Conservation (phyloP, 176 grass and related monocot species). For the Miscanthus lutarioriparius region DNA sequence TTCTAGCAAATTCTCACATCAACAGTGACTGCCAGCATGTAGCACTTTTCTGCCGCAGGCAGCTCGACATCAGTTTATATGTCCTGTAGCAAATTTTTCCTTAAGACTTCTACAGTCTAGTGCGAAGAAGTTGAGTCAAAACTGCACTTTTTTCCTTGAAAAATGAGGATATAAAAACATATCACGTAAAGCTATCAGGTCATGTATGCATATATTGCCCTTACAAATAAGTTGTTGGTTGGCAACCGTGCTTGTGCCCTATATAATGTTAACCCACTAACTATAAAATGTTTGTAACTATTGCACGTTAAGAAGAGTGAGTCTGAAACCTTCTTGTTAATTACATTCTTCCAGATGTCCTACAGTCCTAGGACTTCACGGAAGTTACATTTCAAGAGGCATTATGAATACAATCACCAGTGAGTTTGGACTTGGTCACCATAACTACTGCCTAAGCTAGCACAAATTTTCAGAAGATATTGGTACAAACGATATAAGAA, state of each 20-base stretch:
- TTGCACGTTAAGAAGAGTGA: not conserved
- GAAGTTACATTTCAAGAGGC: conserved; percentile 12
- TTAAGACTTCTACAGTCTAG: not conserved
- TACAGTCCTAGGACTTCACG: not conserved
- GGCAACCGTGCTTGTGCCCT: not conserved
- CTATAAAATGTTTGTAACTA: not conserved
- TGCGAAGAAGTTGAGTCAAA: not conserved
- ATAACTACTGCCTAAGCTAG: not conserved
- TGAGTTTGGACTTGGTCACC: not conserved
- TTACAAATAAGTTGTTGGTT: not conserved
- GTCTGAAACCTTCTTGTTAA: not conserved
- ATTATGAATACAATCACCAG: conserved; percentile 16
- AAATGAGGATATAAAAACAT: conserved; percentile 4
- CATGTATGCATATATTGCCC: not conserved
- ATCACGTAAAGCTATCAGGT: not conserved
- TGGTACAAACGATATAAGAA: conserved; percentile 22
- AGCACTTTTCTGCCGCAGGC: not conserved
- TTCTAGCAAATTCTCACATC: not conserved
- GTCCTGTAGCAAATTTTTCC: not conserved
- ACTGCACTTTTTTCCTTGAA: not conserved
- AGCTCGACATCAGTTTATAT: not conserved
- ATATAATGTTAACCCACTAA: not conserved
- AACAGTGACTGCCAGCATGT: not conserved
- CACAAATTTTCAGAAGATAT: conserved; percentile 10
- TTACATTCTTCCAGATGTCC: conserved; percentile 11